These are phyloP conservation scores for Magnusiomyces suaveolens DNA, from an alignment of 1,139 yeast species.

Conservation along the genomic window DNA sequence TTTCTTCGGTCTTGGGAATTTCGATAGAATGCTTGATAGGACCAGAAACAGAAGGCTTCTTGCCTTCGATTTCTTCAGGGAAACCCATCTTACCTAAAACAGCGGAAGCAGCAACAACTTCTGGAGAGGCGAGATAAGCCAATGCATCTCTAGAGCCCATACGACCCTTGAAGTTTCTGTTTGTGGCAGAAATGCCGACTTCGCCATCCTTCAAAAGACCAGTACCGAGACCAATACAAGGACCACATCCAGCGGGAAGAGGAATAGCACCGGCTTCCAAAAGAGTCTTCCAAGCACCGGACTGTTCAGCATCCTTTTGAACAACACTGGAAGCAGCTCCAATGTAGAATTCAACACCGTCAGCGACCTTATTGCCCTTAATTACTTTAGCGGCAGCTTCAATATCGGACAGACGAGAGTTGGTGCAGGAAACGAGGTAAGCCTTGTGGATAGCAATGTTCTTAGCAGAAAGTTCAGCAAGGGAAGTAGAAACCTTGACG, in stretches of 20 bases:
- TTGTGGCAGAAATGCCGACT: conserved; percentile 96
- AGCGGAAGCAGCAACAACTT: conserved; percentile 97
- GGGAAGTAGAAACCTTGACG: conserved; percentile 77
- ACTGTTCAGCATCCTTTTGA: conserved; percentile 80
- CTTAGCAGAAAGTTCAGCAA: conserved; percentile 62
- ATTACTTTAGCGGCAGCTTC: conserved; percentile 89
- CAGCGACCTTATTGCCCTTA: conserved; percentile 70
- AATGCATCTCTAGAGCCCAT: conserved; percentile 97
- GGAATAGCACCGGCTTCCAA: conserved; percentile 91
- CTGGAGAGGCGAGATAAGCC: conserved; percentile 94
- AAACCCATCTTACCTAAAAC: conserved; percentile 86
- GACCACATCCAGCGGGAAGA: conserved; percentile 98
- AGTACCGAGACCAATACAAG: conserved; percentile 94
- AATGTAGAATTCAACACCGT: conserved; percentile 85
- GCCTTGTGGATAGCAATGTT: conserved; percentile 83
- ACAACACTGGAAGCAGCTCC: conserved; percentile 96
- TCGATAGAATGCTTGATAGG: conserved; percentile 44
- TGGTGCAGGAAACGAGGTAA: conserved; percentile 94
- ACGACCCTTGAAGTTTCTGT: conserved; percentile 96
- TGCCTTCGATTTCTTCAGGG: conserved; percentile 73
- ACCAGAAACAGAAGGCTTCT: conserved; percentile 38
- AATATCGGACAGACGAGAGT: conserved; percentile 84
- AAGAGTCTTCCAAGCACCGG: conserved; percentile 86
- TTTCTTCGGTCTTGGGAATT: conserved; percentile 21
- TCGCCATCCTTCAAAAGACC: conserved; percentile 92